These are phyloP conservation scores for Fusarium austroafricanum DNA, from an alignment of 2,329 filamentous ascomycete genomes.

Conservation along the genomic window DNA sequence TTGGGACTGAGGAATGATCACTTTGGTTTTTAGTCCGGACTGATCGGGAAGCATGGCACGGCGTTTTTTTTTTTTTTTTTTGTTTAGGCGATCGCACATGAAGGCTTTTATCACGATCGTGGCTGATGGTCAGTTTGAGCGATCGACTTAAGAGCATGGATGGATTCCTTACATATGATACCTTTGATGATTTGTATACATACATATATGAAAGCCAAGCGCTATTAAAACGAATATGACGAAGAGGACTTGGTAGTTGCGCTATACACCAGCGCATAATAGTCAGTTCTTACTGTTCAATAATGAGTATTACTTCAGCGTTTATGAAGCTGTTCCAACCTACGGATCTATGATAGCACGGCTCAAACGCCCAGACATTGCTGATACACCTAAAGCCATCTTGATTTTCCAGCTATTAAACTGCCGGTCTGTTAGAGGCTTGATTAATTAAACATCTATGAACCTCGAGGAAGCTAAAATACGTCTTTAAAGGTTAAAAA, in stretches of 20 bases:
- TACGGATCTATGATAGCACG: too few relatives aligned
- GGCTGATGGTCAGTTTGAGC: constrained; percentile 12
- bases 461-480: background rate
- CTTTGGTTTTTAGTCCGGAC: constrained; percentile 22
- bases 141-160: background rate
- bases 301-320: too few relatives aligned
- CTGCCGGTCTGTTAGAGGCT: too few relatives aligned
- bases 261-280: background rate
- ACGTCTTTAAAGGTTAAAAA: too few relatives aligned
- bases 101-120: constrained; percentile 9
- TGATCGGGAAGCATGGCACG: constrained; percentile 40
- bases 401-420: too few relatives aligned
- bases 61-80: constrained; percentile 32
- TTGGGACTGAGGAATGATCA: constrained; percentile 20
- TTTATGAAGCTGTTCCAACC: too few relatives aligned
- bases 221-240: background rate
- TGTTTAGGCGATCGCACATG: constrained; percentile 5
- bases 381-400: too few relatives aligned
- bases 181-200: constrained; percentile 18
- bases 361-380: too few relatives aligned
- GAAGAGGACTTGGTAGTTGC: background rate
- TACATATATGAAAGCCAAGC: background rate
- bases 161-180: constrained; percentile 17
- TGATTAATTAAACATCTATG: too few relatives aligned
- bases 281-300: background rate